Evolutionary conservation across 768 basidiomycete genomes (phyloP).

Genomic region (Tulasnella sp.): DNA sequence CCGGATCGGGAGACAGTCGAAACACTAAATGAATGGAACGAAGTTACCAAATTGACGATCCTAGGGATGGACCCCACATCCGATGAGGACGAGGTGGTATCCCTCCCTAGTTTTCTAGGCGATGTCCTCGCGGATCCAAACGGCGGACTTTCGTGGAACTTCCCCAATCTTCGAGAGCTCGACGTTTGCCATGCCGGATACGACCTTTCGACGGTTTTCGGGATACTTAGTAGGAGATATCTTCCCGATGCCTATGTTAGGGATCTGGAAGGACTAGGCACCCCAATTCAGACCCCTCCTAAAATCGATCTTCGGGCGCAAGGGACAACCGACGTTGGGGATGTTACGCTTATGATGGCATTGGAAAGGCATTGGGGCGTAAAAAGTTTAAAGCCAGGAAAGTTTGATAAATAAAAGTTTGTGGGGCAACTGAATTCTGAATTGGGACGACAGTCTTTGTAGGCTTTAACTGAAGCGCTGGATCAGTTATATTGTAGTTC

Average conservation of each 20-base stretch:
- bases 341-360: not conserved
- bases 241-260: not conserved
- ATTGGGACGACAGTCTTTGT: too few relatives aligned
- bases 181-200: not conserved
- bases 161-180: constrained; percentile 3
- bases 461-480: too few relatives aligned
- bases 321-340: not conserved
- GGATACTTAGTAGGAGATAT: not conserved
- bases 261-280: not conserved
- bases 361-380: not conserved
- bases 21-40: not conserved
- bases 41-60: not conserved
- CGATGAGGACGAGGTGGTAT: not conserved
- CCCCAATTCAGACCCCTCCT: not conserved
- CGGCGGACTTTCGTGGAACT: not conserved
- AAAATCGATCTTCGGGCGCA: not conserved
- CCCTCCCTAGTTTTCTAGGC: not conserved
- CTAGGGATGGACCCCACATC: not conserved
- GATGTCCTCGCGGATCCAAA: not conserved
- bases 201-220: not conserved
- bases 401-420: not conserved
- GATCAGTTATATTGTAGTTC: too few relatives aligned
- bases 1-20: not conserved
- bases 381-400: not conserved
- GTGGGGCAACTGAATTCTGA: too few relatives aligned